A percentile compares a stretch with the other conserved stretches of the same genome.
Conservation (phyloP, 768 basidiomycete species). For the Trametes meyenii region DNA sequence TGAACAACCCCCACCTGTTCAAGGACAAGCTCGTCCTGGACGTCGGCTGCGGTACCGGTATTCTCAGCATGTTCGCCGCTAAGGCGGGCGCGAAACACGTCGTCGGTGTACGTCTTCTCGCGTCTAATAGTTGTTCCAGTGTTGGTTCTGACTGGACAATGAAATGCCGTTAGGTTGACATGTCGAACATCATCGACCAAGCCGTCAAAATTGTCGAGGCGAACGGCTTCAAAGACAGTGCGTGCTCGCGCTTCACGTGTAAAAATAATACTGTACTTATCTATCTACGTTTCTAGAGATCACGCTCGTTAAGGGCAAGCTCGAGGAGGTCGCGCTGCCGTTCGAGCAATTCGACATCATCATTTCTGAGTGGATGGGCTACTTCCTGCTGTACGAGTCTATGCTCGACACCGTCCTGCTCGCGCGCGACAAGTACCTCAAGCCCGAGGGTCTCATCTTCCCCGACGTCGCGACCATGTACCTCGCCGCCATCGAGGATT, state of each 20-base stretch:
- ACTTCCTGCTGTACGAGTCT: conserved; percentile 98
- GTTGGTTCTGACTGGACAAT: neutral
- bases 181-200: conserved; percentile 99
- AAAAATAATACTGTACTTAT: conserved; percentile 4
- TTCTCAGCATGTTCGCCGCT: conserved; percentile 96
- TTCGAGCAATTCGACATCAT: conserved; percentile 96
- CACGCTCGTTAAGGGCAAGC: conserved; percentile 96
- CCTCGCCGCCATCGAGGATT: conserved; percentile 97
- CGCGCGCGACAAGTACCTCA: conserved; percentile 96
- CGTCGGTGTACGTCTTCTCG: conserved; percentile 69
- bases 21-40: conserved; percentile 96
- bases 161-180: conserved; percentile 74
- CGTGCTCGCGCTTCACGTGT: conserved; percentile 36
- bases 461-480: conserved; percentile 93
- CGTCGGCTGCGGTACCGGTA: conserved; percentile 98
- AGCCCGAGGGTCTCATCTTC: conserved; percentile 89
- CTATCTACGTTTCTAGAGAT: conserved; percentile 56
- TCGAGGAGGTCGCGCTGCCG: conserved; percentile 90
- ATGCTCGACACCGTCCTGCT: conserved; percentile 99
- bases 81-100: conserved; percentile 94
- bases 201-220: conserved; percentile 95
- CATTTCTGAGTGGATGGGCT: conserved; percentile 99
- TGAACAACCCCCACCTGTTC: conserved; percentile 94
- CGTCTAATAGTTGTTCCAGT: neutral
- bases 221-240: conserved; percentile 95